Percentiles rank a stretch among this genome's conserved stretches.
Conservation (phyloP, 768 basidiomycete genomes). For the Xerocomellus chrysenteron region DNA sequence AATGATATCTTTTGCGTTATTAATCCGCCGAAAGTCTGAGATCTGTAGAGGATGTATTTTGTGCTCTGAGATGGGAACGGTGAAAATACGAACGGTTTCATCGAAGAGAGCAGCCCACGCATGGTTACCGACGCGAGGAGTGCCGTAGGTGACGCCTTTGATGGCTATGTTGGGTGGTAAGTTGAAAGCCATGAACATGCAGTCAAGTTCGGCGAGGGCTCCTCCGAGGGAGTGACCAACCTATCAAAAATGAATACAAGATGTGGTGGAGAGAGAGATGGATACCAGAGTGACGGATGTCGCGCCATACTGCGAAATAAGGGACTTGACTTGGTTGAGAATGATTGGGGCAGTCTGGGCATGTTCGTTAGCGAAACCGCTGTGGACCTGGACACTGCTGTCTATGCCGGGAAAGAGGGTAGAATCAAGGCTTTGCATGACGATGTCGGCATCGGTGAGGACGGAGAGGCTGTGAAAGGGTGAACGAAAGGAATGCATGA, state of each 20-base stretch:
- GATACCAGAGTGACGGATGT: constrained; percentile 43
- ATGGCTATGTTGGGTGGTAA: constrained; percentile 39
- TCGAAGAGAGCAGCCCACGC: constrained; percentile 32
- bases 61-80: not conserved
- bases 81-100: constrained; percentile 15
- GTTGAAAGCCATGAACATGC: constrained; percentile 47
- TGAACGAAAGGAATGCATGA: not conserved
- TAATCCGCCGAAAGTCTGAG: constrained; percentile 27
- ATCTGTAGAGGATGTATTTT: constrained; percentile 8
- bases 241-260: constrained; percentile 11
- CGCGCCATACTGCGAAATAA: constrained; percentile 39
- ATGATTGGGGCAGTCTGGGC: constrained; percentile 46
- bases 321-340: constrained; percentile 41
- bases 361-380: constrained; percentile 55
- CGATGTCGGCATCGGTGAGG: constrained; percentile 49
- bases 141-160: constrained; percentile 33
- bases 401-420: constrained; percentile 56
- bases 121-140: constrained; percentile 30
- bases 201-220: constrained; percentile 51
- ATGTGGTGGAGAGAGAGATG: not conserved
- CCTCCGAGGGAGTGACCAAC: constrained; percentile 55
- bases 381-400: constrained; percentile 44
- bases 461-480: constrained; percentile 40
- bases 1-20: constrained; percentile 42
- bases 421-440: constrained; percentile 39